A percentile compares a stretch with the other conserved stretches of the same genome.
These are phyloP conservation scores for Solanum aculeatissimum DNA, from an alignment of 305 asterid genomes.

Conservation along the genomic window DNA sequence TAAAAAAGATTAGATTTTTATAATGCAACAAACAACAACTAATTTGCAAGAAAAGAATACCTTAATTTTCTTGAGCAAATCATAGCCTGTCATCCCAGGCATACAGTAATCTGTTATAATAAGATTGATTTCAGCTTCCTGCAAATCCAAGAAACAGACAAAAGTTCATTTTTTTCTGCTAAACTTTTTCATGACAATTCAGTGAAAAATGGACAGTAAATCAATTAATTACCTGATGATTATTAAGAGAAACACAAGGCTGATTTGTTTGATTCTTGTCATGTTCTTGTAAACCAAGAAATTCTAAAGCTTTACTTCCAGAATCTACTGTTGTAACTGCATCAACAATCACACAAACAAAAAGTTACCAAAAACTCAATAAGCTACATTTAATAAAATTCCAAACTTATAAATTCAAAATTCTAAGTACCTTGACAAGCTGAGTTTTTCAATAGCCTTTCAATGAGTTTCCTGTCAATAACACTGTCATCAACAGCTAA, in stretches of 20 bases:
- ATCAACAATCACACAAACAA: constrained; percentile 10
- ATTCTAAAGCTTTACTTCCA: constrained; percentile 70
- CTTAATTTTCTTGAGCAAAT: constrained; percentile 37
- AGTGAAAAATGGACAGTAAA: neutral
- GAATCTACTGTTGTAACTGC: constrained; percentile 93
- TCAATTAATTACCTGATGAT: constrained; percentile 26
- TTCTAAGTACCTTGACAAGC: constrained; percentile 49
- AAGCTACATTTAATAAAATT: too few species aligned
- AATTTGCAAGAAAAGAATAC: neutral
- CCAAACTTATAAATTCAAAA: neutral
- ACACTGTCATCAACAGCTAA: constrained; percentile 92
- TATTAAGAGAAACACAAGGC: constrained; percentile 25
- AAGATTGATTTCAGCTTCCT: neutral
- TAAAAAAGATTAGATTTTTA: neutral
- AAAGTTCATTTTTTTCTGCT: neutral
- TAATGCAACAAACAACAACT: neutral
- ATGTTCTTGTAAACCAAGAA: constrained; percentile 47
- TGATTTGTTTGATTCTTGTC: constrained; percentile 23
- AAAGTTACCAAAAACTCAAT: neutral
- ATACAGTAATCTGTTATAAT: constrained; percentile 81
- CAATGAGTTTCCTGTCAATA: constrained; percentile 78
- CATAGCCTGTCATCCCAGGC: constrained; percentile 97
- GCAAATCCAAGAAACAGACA: neutral
- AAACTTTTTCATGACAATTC: neutral
- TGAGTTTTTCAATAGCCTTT: constrained; percentile 64